Conservation (phyloP, 805 yeast genomes). For the Metschnikowia koreensis region DNA sequence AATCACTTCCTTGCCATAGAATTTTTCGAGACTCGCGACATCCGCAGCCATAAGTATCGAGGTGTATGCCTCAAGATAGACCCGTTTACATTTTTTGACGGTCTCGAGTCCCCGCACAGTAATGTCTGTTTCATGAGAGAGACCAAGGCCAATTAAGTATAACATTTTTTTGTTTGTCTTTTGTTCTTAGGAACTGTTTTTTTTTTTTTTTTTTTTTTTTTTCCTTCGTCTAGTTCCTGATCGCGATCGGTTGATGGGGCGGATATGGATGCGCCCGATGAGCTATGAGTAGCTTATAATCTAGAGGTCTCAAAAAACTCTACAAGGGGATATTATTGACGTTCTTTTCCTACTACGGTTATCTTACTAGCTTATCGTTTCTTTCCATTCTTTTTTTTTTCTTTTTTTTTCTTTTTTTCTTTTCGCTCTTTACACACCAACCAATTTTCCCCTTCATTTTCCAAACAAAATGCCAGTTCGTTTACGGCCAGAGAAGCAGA, state of each 20-base stretch:
- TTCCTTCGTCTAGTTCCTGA: not conserved
- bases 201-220: no score
- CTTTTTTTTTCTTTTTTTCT: no score
- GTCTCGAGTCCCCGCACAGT: constrained; percentile 92
- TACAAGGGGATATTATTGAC: not conserved
- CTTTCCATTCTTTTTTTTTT: no score
- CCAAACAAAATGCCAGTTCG: constrained; percentile 5
- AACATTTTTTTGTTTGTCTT: constrained; percentile 50
- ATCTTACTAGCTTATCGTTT: no score
- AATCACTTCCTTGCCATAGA: constrained; percentile 80
- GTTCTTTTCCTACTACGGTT: no score
- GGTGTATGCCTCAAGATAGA: constrained; percentile 94
- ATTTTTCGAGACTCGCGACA: constrained; percentile 67
- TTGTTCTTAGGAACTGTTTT: not conserved
- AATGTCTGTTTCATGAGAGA: constrained; percentile 84
- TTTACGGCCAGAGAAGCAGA: constrained; percentile 6
- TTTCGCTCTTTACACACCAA: no score
- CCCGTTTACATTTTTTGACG: constrained; percentile 79
- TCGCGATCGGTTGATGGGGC: not conserved
- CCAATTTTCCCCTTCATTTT: not conserved
- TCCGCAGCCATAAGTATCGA: constrained; percentile 93
- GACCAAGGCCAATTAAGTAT: constrained; percentile 87
- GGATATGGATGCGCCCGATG: constrained; percentile 5
- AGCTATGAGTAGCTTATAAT: not conserved
- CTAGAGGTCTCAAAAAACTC: no score